Base-by-base conservation (phyloP, 768 basidiomycete species). In the Albatrellus ellisii region DNA sequence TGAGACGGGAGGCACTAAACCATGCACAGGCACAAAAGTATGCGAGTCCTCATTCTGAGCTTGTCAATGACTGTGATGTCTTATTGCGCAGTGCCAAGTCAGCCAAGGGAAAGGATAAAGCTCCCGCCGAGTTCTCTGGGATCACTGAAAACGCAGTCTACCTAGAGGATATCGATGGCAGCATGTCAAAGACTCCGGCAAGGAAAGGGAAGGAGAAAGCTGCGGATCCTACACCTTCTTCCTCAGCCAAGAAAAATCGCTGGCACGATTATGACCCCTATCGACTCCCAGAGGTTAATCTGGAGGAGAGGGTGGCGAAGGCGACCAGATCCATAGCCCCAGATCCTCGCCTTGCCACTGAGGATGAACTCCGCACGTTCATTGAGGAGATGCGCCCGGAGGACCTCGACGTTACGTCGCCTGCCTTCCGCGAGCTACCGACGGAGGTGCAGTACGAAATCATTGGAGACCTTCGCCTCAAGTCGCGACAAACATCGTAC, bases 371-470 rank as follows among this genome's bases (percentile, higher is more conserved):
- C 2, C 79, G 80, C 15, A 62, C 73, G 1, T 98, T 98, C 61
- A 95, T 98, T 48, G 91, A 97, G 45, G 86, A 92, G 34, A 92
- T 97, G 80, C 77, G 81, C 2, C 91, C 92, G 0, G 90, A 91
- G 53, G 91, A 98, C 54, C 87, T 98, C 52, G 94, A 98, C 55
- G 74, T 95, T 42, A 72, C 78, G 14, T 91, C 91, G 2, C 73
- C 87, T 4, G 87, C 80, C 15, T 99, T 99, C 57, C 75, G 80
- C 18, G 85, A 88, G 47, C 73, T 98, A 2, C 92, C 95, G 2
- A 94, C 89, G 0, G 92, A 98, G 58, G 77, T 95, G 17, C 90
- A 99, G 53, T 99, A 98, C 61, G 95, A 99, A 63, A 94, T 99
- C 50, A 79, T 98, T 26, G 92, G 94, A 41, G 95, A 99, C 63